phyloP scores from a whole-genome alignment of 768 basidiomycete genomes.

The Collybia mongolica region DNA sequence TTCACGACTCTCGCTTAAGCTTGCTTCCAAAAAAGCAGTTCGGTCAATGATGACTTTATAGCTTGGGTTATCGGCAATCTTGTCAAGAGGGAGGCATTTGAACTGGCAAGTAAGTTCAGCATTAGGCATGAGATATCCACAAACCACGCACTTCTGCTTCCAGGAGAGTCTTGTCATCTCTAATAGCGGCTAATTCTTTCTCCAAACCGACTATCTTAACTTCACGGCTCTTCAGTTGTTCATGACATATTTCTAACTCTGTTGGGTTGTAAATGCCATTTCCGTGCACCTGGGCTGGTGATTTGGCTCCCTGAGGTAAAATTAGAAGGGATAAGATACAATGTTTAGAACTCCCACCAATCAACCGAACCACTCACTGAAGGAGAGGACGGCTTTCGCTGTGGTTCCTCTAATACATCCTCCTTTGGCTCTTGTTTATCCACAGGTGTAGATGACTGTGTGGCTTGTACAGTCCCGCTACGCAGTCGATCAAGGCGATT shows the following conservation, averaged over 20 bases:
- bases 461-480: conserved; percentile 51
- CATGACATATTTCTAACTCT: conserved; percentile 37
- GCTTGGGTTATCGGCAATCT: conserved; percentile 43
- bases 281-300: conserved; percentile 20
- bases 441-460: conserved; percentile 35
- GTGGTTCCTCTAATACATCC: conserved; percentile 46
- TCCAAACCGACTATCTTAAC: conserved; percentile 48
- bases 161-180: conserved; percentile 41
- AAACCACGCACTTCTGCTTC: conserved; percentile 40
- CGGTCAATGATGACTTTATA: conserved; percentile 61
- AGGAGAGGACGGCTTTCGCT: conserved; percentile 58
- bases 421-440: conserved; percentile 25
- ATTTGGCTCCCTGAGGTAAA: conserved; percentile 35
- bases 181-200: conserved; percentile 41
- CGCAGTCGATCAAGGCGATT: conserved; percentile 59
- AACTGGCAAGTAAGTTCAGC: conserved; percentile 24
- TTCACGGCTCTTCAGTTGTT: conserved; percentile 42
- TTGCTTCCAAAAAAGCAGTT: conserved; percentile 44
- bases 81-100: conserved; percentile 41
- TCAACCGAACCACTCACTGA: conserved; percentile 70
- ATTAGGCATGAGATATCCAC: background rate
- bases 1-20: conserved; percentile 34
- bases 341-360: conserved; percentile 61
- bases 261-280: conserved; percentile 37
- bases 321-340: conserved; percentile 48